Conservation (phyloP, 306 rosid species). For the Mimosa pudica region DNA sequence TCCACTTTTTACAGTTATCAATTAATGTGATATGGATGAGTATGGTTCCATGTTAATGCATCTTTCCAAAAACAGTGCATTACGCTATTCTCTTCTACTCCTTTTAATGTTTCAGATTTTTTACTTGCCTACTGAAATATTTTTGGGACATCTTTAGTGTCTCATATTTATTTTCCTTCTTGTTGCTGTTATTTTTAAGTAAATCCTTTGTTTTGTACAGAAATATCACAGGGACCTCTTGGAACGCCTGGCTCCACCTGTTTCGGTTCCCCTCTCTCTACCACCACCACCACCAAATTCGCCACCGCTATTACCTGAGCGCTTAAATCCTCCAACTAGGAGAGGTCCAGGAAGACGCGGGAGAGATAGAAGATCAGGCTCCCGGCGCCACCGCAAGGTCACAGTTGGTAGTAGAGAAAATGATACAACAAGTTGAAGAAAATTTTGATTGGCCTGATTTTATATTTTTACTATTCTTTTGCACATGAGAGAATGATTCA, state of each 20-base stretch:
- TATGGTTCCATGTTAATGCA: neutral
- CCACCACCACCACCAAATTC: constrained; percentile 36
- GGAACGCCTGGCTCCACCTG: constrained; percentile 47
- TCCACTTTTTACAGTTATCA: neutral
- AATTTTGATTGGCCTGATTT: constrained; percentile 50
- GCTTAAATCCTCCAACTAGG: constrained; percentile 40
- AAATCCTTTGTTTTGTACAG: constrained; percentile 43
- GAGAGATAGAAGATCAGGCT: constrained; percentile 62
- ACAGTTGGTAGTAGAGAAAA: constrained; percentile 50
- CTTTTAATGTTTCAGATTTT: neutral
- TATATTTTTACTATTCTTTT: constrained; percentile 37
- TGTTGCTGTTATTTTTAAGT: neutral
- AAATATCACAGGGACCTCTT: constrained; percentile 78
- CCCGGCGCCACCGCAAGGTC: constrained; percentile 78
- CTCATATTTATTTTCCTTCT: neutral
- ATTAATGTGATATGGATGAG: neutral
- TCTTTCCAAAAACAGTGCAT: neutral
- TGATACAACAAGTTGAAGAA: constrained; percentile 40
- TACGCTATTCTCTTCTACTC: neutral
- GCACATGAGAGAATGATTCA: constrained; percentile 39
- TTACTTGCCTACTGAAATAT: constrained; percentile 61
- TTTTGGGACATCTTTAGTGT: constrained; percentile 47
- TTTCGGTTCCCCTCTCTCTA: constrained; percentile 35
- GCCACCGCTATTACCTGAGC: constrained; percentile 29
- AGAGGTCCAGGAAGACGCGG: constrained; percentile 57